Evolutionary conservation across 2,329 filamentous ascomycete species (phyloP).

Genomic region (Penicillium nordicum): DNA sequence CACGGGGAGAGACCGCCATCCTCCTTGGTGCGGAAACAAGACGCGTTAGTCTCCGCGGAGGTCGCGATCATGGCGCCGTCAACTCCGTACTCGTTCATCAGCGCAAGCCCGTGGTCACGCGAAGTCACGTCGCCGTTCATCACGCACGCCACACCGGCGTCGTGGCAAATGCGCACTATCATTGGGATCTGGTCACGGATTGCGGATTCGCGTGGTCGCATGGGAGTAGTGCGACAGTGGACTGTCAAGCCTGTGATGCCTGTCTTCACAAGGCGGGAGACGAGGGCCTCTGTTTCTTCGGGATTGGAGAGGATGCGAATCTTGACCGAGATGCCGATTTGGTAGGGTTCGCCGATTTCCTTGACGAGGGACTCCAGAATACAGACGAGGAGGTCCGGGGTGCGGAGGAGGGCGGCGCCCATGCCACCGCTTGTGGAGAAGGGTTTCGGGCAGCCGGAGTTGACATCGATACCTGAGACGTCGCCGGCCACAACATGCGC

Average conservation of each 20-base stretch:
- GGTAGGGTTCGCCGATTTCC: slow-evolving; percentile 70
- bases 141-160: slow-evolving; percentile 83
- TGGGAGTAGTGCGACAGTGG: slow-evolving; percentile 93
- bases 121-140: slow-evolving; percentile 91
- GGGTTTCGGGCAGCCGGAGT: slow-evolving; percentile 96
- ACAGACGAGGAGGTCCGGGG: slow-evolving; percentile 75
- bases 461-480: slow-evolving; percentile 92
- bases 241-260: slow-evolving; percentile 91
- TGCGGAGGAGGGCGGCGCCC: slow-evolving; percentile 85
- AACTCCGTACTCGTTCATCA: slow-evolving; percentile 76
- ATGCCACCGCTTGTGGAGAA: slow-evolving; percentile 93
- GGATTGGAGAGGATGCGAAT: slow-evolving; percentile 81
- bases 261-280: slow-evolving; percentile 73
- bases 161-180: slow-evolving; percentile 74
- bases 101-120: slow-evolving; percentile 65
- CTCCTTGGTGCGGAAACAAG: slow-evolving; percentile 69
- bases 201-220: slow-evolving; percentile 85
- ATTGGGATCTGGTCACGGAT: slow-evolving; percentile 82
- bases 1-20: slow-evolving; percentile 71
- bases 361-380: slow-evolving; percentile 81
- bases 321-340: slow-evolving; percentile 95
- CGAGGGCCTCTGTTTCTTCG: slow-evolving; percentile 71
- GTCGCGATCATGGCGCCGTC: slow-evolving; percentile 98
- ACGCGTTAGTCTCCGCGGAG: slow-evolving; percentile 84
- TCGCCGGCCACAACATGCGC: slow-evolving; percentile 80